Evolutionary conservation across 31 red algal species (phyloP).

Genomic region (Porphyra umbilicalis): DNA sequence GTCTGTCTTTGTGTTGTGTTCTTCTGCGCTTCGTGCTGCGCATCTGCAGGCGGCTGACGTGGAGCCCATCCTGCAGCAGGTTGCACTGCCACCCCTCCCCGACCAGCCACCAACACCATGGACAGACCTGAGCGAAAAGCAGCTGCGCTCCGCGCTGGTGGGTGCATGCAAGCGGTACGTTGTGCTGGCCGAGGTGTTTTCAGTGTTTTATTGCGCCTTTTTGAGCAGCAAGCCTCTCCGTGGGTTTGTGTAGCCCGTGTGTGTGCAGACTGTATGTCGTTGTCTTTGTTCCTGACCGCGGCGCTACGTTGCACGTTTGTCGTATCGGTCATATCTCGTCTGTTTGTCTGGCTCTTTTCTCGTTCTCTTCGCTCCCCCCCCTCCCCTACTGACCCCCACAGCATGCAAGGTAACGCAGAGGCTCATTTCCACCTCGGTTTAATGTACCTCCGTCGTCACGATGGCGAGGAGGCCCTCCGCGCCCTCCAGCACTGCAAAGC

Average conservation of each 20-base stretch:
- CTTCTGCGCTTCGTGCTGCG: too few species aligned
- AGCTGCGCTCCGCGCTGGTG: constrained; percentile 60
- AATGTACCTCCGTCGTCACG: constrained; percentile 51
- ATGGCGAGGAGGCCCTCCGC: constrained; percentile 44
- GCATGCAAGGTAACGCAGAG: constrained; percentile 63
- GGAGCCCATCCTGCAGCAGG: constrained; percentile 10
- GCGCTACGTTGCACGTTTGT: not conserved
- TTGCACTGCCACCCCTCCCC: constrained; percentile 40
- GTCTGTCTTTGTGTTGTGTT: not conserved
- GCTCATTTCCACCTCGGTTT: constrained; percentile 73
- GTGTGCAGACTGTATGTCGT: too few species aligned
- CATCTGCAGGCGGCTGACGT: not conserved
- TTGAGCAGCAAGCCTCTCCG: too few species aligned
- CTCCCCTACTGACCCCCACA: not conserved
- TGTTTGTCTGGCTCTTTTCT: not conserved
- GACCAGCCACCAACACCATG: constrained; percentile 38
- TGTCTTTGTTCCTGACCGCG: too few species aligned
- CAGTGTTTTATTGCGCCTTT: too few species aligned
- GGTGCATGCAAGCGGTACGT: constrained; percentile 55
- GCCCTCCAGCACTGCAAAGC: constrained; percentile 46
- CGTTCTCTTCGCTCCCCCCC: not conserved
- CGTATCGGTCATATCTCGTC: not conserved
- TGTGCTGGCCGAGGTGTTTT: too few species aligned
- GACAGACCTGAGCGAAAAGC: constrained; percentile 66
- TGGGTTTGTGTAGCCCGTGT: too few species aligned